These are phyloP conservation scores for Dacryopinax spathularia DNA, from an alignment of 768 basidiomycete genomes.

Conservation along the genomic window DNA sequence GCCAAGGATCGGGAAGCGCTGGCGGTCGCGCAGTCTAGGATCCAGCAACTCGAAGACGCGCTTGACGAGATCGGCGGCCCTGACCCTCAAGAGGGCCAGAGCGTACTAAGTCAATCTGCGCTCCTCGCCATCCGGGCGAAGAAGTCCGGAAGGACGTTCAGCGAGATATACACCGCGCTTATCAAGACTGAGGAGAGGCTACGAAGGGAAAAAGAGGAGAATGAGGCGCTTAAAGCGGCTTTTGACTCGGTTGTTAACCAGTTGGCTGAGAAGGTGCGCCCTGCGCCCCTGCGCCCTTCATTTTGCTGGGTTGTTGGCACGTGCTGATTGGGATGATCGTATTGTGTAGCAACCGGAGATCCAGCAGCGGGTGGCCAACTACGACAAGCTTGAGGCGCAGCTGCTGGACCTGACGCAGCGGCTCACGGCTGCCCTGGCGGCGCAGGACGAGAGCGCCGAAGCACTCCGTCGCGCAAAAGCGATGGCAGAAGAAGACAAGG, in stretches of 20 bases:
- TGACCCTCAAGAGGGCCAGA: constrained; percentile 54
- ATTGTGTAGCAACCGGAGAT: constrained; percentile 65
- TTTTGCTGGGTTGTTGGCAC: neutral
- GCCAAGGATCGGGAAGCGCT: neutral
- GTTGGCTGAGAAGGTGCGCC: constrained; percentile 73
- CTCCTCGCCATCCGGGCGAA: constrained; percentile 72
- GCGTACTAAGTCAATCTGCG: constrained; percentile 74
- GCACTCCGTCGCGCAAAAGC: constrained; percentile 25
- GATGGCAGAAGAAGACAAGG: neutral
- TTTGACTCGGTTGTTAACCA: constrained; percentile 69
- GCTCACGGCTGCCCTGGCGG: constrained; percentile 55
- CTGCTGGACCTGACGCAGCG: constrained; percentile 68
- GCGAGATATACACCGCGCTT: constrained; percentile 85
- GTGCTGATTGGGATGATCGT: neutral
- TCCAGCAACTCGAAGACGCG: neutral
- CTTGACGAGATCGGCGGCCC: constrained; percentile 19
- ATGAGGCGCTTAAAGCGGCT: constrained; percentile 69
- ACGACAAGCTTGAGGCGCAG: constrained; percentile 68
- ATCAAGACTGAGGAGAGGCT: constrained; percentile 74
- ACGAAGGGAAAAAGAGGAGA: constrained; percentile 63
- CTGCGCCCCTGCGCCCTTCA: neutral
- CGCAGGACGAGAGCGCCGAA: constrained; percentile 55
- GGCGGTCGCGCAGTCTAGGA: neutral
- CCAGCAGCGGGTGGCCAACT: constrained; percentile 78
- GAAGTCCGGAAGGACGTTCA: constrained; percentile 76